Evolutionary conservation across 2,329 filamentous ascomycete genomes (phyloP), one percentile per base, ranked within the genome.

Genomic region (Cladophialophora yegresii): DNA sequence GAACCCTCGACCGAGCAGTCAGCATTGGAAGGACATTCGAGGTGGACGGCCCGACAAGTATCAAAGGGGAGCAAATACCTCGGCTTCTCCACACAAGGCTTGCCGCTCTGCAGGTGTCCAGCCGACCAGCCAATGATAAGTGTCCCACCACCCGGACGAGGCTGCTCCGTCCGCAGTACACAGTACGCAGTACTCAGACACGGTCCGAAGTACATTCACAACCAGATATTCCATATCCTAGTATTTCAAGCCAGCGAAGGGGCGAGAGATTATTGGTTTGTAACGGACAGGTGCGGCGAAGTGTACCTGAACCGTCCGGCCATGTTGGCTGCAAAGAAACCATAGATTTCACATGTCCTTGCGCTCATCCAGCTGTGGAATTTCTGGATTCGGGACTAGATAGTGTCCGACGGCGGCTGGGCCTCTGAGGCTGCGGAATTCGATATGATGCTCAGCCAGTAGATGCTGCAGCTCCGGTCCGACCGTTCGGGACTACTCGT

Each of bases 401-500:
- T n/a, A 8, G 16, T 16, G 8, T n/a, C 36, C 1, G 13, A 1
- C 1, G 10, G 36, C 13, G 4, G 36, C 26, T 28, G 26, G 26
- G 26, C 26, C 16, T 43, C 36, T 6, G 36, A 43, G 12, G 36
- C 3, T 40, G 36, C 12, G 13, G 16, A 16, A 16, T n/a, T 40
- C 13, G 13, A 43, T 43, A 6, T 8, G 7, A 7, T 6, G 16
- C 36, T 43, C 13, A 43, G 13, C 36, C 16, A 43, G 36, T 8
- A 43, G 22, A 9, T 22, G 9, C 28, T 28, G 5, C 8, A 32
- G 28, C 8, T 12, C n/a, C 20, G 9, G 10, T 33, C 40, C 36
- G 33, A 30, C 20, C 10, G 10, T 33, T 51, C 36, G 33, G 13
- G 16, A 12, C 50, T 62, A 73, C 70, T 82, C 80, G 71, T 81